These are phyloP conservation scores for Aphanomyces stellatus DNA, from an alignment of 352 stramenopile genomes.

Conservation along the genomic window DNA sequence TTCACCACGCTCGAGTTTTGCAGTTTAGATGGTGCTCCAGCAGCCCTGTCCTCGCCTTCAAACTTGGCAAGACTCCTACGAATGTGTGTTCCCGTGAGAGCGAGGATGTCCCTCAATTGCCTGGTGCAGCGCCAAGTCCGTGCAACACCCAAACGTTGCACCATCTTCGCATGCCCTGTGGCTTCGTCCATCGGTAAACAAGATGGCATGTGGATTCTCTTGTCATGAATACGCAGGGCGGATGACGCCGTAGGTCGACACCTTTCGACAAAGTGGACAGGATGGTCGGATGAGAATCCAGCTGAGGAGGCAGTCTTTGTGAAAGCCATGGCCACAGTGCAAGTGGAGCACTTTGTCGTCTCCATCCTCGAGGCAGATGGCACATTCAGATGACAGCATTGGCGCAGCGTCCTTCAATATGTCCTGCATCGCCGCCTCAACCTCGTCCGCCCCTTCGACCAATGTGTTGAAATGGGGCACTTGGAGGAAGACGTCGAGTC, in stretches of 20 bases:
- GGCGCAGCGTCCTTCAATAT: background rate
- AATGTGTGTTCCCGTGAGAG: too few relatives aligned
- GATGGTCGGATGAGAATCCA: background rate
- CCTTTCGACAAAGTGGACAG: conserved; percentile 3
- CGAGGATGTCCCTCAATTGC: too few relatives aligned
- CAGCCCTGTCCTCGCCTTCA: too few relatives aligned
- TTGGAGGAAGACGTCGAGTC: background rate
- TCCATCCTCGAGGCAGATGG: background rate
- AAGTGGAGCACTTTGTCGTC: too few relatives aligned
- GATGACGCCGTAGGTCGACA: background rate
- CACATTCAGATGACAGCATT: background rate
- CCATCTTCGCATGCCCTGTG: too few relatives aligned
- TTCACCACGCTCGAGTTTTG: too few relatives aligned
- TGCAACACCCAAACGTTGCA: too few relatives aligned
- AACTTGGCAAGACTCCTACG: too few relatives aligned
- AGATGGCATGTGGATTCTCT: background rate
- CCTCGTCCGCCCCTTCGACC: background rate
- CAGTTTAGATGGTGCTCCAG: too few relatives aligned
- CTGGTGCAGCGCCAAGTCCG: too few relatives aligned
- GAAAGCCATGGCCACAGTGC: conserved; percentile 8
- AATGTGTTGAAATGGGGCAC: background rate
- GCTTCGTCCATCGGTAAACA: too few relatives aligned
- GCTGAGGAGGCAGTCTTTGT: background rate
- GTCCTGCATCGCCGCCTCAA: background rate
- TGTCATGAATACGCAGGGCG: background rate